These are phyloP conservation scores for Penicillium brasilianum DNA, from an alignment of 2,329 filamentous ascomycete genomes.

Conservation along the genomic window DNA sequence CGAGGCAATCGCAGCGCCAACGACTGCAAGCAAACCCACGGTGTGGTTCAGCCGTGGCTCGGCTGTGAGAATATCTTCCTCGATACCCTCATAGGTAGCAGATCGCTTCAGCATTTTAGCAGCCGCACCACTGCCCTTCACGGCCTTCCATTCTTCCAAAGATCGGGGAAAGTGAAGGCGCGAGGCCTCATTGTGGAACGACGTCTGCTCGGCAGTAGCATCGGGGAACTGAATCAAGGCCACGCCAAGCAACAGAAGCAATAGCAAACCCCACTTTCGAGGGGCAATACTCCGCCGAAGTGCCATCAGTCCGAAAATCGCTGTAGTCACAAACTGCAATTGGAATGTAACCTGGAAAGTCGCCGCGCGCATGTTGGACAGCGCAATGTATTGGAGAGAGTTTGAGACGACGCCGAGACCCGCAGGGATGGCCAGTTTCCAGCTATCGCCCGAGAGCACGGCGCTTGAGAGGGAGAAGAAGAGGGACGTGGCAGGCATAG, in stretches of 20 bases:
- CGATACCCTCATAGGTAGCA: constrained; percentile 88
- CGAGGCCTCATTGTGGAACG: constrained; percentile 65
- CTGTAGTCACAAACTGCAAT: constrained; percentile 89
- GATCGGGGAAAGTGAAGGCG: constrained; percentile 75
- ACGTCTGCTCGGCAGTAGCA: constrained; percentile 57
- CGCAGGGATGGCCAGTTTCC: constrained; percentile 91
- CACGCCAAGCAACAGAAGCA: constrained; percentile 81
- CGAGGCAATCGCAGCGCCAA: constrained; percentile 78
- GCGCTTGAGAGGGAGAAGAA: constrained; percentile 78
- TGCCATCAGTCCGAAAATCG: constrained; percentile 81
- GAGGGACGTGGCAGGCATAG: constrained; percentile 78
- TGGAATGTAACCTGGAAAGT: constrained; percentile 95
- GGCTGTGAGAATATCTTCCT: constrained; percentile 61
- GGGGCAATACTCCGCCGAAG: constrained; percentile 71
- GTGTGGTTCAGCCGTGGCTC: constrained; percentile 73
- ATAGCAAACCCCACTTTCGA: constrained; percentile 78
- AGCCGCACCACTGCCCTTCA: constrained; percentile 52
- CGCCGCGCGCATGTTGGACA: constrained; percentile 88
- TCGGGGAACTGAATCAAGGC: constrained; percentile 82
- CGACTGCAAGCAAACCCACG: constrained; percentile 76
- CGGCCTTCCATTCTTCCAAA: constrained; percentile 72
- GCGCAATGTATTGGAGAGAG: constrained; percentile 87
- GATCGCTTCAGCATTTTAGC: constrained; percentile 69
- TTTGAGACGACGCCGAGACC: constrained; percentile 90
- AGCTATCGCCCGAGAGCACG: constrained; percentile 88